Percentiles rank a stretch among this genome's conserved stretches.
phyloP scores from a whole-genome alignment of 495 filamentous ascomycete species.

The Lasiosphaeria miniovina region DNA sequence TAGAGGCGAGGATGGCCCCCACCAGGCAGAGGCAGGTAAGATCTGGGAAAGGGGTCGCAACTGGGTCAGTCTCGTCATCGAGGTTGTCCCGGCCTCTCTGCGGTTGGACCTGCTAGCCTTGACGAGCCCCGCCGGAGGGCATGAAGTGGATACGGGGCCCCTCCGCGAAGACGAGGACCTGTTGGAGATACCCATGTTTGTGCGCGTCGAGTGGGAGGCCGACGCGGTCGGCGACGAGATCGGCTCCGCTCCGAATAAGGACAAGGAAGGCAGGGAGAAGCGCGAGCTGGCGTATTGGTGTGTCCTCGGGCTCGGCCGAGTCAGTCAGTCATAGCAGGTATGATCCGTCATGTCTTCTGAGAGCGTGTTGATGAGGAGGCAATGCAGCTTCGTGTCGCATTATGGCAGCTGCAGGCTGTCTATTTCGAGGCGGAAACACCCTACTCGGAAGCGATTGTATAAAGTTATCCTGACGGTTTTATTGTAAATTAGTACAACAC shows the following conservation, averaged over 20 bases:
- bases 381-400: not conserved
- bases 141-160: constrained; percentile 17
- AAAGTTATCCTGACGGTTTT: no score
- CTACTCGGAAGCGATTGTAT: no score
- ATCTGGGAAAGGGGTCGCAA: constrained; percentile 94
- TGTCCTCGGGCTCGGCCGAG: constrained; percentile 83
- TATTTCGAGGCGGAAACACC: no score
- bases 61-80: constrained; percentile 87
- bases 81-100: constrained; percentile 73
- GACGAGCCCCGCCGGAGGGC: constrained; percentile 13
- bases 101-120: constrained; percentile 26
- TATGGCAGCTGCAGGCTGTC: not conserved
- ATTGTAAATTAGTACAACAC: no score
- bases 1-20: constrained; percentile 36
- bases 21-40: constrained; percentile 79
- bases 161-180: constrained; percentile 77
- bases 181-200: constrained; percentile 92
- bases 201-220: constrained; percentile 87
- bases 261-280: constrained; percentile 47
- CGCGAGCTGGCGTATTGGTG: constrained; percentile 93
- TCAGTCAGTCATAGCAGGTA: constrained; percentile 41
- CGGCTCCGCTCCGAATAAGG: constrained; percentile 37
- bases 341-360: not conserved
- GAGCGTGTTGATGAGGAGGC: not conserved
- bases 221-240: constrained; percentile 69